These are phyloP conservation scores for Chrysanthemum seticuspe DNA, from an alignment of 129 eudicot genomes.

Conservation along the genomic window DNA sequence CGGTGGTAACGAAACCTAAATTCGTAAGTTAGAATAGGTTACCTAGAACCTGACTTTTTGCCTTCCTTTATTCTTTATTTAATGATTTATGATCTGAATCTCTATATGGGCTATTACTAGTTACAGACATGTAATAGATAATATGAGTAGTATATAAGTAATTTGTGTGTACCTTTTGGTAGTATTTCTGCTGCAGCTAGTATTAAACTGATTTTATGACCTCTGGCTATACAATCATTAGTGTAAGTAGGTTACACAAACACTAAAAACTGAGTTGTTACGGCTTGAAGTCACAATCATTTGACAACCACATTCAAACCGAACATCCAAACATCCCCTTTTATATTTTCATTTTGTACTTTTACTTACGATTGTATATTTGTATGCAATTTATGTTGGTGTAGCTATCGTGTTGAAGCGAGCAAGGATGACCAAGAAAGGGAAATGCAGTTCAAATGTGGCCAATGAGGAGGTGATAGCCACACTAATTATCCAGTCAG, in stretches of 20 bases:
- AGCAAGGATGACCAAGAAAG: slow-evolving; percentile 80
- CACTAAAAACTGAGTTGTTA: no score
- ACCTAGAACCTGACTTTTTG: no score
- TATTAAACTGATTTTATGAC: neutral
- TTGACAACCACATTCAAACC: no score
- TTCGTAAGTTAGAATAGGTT: no score
- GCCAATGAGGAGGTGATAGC: slow-evolving; percentile 56
- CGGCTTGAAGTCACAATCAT: no score
- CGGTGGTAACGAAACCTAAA: no score
- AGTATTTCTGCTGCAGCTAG: neutral
- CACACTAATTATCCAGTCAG: slow-evolving; percentile 64
- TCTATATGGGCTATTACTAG: neutral
- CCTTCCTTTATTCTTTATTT: neutral
- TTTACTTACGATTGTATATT: neutral
- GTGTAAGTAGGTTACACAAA: no score
- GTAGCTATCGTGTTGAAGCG: slow-evolving; percentile 81
- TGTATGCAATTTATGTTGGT: slow-evolving; percentile 14
- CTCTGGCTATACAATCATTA: no score
- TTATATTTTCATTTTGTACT: no score
- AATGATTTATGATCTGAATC: slow-evolving; percentile 1
- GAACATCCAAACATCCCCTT: no score
- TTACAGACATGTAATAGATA: neutral
- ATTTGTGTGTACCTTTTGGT: neutral
- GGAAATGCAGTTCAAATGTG: slow-evolving; percentile 58
- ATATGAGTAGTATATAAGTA: neutral